phyloP scores from a whole-genome alignment of 2,329 filamentous ascomycete species.

The Arthrobotrys iridis region DNA sequence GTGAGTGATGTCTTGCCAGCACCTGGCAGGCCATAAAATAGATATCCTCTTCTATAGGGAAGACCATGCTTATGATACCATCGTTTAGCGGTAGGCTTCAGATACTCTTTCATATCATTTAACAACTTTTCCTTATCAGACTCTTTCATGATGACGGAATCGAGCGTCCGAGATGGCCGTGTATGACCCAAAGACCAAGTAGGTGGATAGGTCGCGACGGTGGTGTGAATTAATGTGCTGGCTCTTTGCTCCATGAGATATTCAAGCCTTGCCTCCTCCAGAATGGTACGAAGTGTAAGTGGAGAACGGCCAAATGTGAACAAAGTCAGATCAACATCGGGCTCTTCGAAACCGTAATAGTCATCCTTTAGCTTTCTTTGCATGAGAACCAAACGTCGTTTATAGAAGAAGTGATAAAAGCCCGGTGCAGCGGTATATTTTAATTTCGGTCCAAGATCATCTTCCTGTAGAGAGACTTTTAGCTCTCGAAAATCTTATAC shows the following conservation, averaged over 20 bases:
- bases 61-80: constrained; percentile 83
- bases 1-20: constrained; percentile 77
- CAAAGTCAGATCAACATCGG: constrained; percentile 50
- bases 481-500: background rate
- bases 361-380: constrained; percentile 53
- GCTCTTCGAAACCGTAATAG: constrained; percentile 36
- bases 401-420: constrained; percentile 53
- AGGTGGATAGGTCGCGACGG: constrained; percentile 30
- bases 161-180: constrained; percentile 55
- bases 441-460: constrained; percentile 52
- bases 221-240: constrained; percentile 55
- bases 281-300: constrained; percentile 46
- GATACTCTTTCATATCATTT: constrained; percentile 79
- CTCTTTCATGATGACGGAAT: constrained; percentile 76
- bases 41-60: constrained; percentile 78
- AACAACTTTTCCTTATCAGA: constrained; percentile 74
- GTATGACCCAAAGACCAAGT: constrained; percentile 55
- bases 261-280: constrained; percentile 54
- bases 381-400: constrained; percentile 52
- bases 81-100: constrained; percentile 73
- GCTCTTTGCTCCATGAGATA: constrained; percentile 55
- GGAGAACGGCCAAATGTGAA: constrained; percentile 56
- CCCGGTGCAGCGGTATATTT: constrained; percentile 55
- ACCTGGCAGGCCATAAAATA: constrained; percentile 79
- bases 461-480: constrained; percentile 11